Percentiles rank a stretch among this genome's conserved stretches.
phyloP scores from a whole-genome alignment of 345 rosid species.

The Gossypium bickii region DNA sequence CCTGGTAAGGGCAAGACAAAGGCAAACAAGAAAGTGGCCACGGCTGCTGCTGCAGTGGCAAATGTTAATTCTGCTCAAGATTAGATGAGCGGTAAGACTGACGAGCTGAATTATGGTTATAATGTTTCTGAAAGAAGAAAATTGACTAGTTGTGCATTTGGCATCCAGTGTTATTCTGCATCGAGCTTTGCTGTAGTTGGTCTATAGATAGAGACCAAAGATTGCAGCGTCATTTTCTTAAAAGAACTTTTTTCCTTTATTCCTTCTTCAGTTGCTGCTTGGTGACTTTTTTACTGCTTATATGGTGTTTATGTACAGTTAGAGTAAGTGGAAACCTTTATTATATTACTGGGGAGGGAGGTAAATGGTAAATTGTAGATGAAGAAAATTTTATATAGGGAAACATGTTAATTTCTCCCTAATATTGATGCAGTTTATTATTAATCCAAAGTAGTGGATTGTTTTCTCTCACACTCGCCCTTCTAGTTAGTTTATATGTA shows the following conservation, averaged over 20 bases:
- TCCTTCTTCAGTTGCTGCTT: background rate
- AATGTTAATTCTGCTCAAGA: constrained; percentile 10
- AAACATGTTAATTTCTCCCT: background rate
- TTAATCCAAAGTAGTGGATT: background rate
- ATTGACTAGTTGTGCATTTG: background rate
- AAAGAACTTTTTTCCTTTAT: background rate
- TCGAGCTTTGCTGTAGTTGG: background rate
- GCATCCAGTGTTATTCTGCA: background rate
- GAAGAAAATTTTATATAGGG: background rate
- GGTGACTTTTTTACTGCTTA: constrained; percentile 8
- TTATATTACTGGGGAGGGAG: background rate
- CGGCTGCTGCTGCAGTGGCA: constrained; percentile 4
- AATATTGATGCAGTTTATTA: background rate
- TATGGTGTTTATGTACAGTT: background rate
- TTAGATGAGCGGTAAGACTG: constrained; percentile 16
- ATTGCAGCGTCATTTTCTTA: background rate
- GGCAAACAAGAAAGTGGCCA: constrained; percentile 11
- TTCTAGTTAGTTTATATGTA: background rate
- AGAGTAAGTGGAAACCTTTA: background rate
- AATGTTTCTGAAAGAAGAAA: constrained; percentile 11
- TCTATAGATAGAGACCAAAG: background rate
- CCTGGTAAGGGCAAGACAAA: constrained; percentile 32
- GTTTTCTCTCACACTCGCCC: background rate
- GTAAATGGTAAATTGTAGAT: background rate
- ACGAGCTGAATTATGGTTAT: constrained; percentile 7